Percentiles rank a stretch among this genome's conserved stretches.
phyloP scores from a whole-genome alignment of 2,329 filamentous ascomycete species.

The Ceratocystis colombiana region DNA sequence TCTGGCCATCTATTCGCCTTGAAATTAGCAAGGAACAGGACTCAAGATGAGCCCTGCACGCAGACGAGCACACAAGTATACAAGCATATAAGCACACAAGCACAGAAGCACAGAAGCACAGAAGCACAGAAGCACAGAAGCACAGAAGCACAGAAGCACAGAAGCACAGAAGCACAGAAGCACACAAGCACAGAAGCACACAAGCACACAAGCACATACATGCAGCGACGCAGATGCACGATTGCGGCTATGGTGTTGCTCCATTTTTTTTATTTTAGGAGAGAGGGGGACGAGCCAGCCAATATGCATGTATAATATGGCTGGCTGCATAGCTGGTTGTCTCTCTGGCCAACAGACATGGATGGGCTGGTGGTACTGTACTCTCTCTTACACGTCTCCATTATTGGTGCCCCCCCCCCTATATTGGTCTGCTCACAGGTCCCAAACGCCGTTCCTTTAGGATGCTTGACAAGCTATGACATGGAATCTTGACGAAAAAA shows the following conservation, averaged over 20 bases:
- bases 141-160: neutral
- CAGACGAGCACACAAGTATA: too few species aligned
- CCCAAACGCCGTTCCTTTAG: neutral
- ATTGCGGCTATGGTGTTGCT: neutral
- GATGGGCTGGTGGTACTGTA: neutral
- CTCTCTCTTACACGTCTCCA: neutral
- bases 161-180: neutral
- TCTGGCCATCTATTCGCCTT: slow-evolving; percentile 1
- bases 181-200: neutral
- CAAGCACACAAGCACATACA: neutral
- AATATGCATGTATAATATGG: too few species aligned
- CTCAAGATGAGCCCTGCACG: neutral
- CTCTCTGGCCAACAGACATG: too few species aligned
- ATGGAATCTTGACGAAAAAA: neutral
- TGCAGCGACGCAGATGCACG: neutral
- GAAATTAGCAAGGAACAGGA: neutral
- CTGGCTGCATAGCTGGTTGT: too few species aligned
- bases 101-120: neutral
- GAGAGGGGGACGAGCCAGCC: neutral
- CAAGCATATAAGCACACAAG: neutral
- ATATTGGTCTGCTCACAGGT: neutral
- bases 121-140: neutral
- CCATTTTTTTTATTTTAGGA: neutral
- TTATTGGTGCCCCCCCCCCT: neutral
- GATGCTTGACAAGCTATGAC: neutral